phyloP scores from a whole-genome alignment of 2,329 filamentous ascomycete species.

The Fusarium albosuccineum region DNA sequence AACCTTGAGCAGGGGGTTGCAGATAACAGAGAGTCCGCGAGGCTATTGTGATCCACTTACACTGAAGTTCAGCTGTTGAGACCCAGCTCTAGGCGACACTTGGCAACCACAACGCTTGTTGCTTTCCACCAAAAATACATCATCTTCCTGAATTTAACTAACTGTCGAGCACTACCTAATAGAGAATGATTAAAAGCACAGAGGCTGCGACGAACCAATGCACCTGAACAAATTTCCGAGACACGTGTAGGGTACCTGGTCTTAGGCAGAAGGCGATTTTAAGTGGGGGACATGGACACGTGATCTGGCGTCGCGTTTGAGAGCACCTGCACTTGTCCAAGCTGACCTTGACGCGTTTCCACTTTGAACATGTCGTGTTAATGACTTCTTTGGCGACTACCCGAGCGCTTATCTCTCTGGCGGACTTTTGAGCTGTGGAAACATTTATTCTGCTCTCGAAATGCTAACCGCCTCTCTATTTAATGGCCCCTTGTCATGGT shows the following conservation, averaged over 20 bases:
- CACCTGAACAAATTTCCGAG: not conserved
- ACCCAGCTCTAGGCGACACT: no score
- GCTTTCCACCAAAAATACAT: no score
- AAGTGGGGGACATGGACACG: conserved; percentile 16
- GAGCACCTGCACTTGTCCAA: not conserved
- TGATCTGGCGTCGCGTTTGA: conserved; percentile 39
- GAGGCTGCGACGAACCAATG: no score
- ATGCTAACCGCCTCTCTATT: conserved; percentile 11
- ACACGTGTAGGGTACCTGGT: not conserved
- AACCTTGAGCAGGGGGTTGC: no score
- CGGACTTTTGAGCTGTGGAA: not conserved
- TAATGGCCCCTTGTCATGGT: not conserved
- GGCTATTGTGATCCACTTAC: no score
- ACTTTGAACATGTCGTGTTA: conserved; percentile 3
- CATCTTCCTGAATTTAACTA: no score
- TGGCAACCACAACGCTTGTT: no score
- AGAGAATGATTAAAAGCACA: no score
- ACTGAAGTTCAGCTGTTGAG: no score
- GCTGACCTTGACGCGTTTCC: conserved; percentile 24
- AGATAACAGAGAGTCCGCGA: no score
- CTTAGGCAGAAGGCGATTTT: conserved; percentile 19
- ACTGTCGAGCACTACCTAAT: no score
- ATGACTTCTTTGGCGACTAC: not conserved
- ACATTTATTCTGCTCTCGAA: not conserved
- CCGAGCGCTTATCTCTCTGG: not conserved